phyloP scores from a whole-genome alignment of 768 basidiomycete species.

The Russula abietina region DNA sequence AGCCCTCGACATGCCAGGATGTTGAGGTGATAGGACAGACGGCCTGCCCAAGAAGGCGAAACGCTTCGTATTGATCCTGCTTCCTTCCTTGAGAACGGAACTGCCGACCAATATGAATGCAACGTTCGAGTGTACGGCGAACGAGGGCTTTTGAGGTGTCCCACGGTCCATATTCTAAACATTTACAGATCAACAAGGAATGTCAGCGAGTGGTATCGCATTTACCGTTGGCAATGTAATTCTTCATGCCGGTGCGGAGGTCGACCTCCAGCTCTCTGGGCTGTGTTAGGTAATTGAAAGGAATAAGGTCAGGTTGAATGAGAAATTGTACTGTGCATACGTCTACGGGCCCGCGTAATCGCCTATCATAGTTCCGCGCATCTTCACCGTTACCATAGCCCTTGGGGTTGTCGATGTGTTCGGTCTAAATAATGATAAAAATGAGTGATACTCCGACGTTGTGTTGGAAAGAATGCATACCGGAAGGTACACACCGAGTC shows the following conservation, averaged over 20 bases:
- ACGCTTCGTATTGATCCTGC: constrained; percentile 71
- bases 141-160: constrained; percentile 81
- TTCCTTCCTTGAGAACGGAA: constrained; percentile 53
- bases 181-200: background rate
- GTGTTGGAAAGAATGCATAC: constrained; percentile 35
- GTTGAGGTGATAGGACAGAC: constrained; percentile 30
- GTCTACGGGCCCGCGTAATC: constrained; percentile 77
- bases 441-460: background rate
- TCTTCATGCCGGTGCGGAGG: constrained; percentile 86
- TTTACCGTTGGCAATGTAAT: constrained; percentile 32
- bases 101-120: constrained; percentile 72
- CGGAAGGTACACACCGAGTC: constrained; percentile 81
- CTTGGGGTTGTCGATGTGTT: constrained; percentile 92
- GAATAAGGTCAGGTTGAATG: background rate
- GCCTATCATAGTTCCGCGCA: constrained; percentile 67
- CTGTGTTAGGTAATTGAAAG: constrained; percentile 31
- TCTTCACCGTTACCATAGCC: constrained; percentile 85
- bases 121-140: constrained; percentile 63
- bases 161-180: constrained; percentile 65
- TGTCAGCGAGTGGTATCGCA: background rate
- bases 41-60: constrained; percentile 67
- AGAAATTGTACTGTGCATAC: constrained; percentile 34
- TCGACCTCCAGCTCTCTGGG: constrained; percentile 83
- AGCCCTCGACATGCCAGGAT: background rate
- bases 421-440: constrained; percentile 40